Evolutionary conservation across 768 basidiomycete genomes (phyloP).

Genomic region (Serendipita sp.): DNA sequence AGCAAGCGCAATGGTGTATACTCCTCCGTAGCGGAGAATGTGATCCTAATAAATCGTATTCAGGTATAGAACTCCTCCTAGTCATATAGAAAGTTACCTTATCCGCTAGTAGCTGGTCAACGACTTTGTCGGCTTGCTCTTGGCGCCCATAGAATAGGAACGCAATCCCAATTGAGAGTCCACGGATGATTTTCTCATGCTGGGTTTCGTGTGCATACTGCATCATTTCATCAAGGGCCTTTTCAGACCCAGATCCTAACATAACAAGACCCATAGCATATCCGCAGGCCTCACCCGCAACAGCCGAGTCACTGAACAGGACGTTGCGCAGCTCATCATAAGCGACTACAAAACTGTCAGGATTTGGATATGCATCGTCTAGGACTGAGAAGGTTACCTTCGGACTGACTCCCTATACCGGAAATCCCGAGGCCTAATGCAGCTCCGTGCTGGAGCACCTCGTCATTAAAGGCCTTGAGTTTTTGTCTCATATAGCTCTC

Average conservation of each 20-base stretch:
- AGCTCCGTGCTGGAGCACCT: constrained; percentile 93
- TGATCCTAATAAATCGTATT: constrained; percentile 49
- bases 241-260: constrained; percentile 78
- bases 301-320: constrained; percentile 86
- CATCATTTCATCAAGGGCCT: constrained; percentile 83
- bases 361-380: neutral
- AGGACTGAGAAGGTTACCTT: constrained; percentile 22
- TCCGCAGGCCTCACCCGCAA: constrained; percentile 90
- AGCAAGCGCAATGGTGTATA: constrained; percentile 89
- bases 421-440: constrained; percentile 93
- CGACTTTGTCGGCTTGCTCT: constrained; percentile 79
- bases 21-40: constrained; percentile 92
- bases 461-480: constrained; percentile 52
- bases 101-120: constrained; percentile 62
- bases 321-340: constrained; percentile 84
- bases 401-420: constrained; percentile 80
- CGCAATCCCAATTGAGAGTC: constrained; percentile 80
- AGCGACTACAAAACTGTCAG: constrained; percentile 33
- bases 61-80: constrained; percentile 3
- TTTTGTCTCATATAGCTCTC: constrained; percentile 66
- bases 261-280: constrained; percentile 97
- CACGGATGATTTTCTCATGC: constrained; percentile 98
- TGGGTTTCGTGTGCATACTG: constrained; percentile 93
- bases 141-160: constrained; percentile 87
- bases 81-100: constrained; percentile 37